Base-by-base conservation (phyloP, 306 rosid genomes). In the Mimosa bimucronata region DNA sequence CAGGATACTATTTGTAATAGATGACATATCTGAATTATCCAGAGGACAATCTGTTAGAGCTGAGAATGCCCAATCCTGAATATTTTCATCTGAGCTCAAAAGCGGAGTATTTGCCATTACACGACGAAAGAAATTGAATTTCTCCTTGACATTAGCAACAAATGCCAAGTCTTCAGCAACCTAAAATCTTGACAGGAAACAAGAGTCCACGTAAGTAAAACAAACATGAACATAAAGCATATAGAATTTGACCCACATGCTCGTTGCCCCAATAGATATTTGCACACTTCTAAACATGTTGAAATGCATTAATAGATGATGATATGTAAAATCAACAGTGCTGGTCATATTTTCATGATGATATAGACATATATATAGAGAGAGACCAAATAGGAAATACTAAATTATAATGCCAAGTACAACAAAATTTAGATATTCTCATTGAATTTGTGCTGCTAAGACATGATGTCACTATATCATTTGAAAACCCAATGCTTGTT, bases 81-180 rank as follows among this genome's bases (percentile, higher is more conserved):
- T 68, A 76, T 83, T 80, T 25, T 37, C 74, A 26, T 71, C 79
- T 10, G 42, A 57, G 83, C 42, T 79, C 66, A 74, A 85, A 23
- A 88, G 50, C 14, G 44, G 23, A 45, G 69, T 23, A 61, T 80
- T 77, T 77, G 84, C 86, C 66, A 44, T 79, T 57, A 73, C 30
- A 69, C 52, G 64, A 34, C 79, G 86, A 81, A 86, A 37, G 69
- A 82, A 76, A 83, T 57, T 77, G 73, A 92, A 89, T 79, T 85
- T 84, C 61, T 92, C 91, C 79, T 79, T 92, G 57, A 92, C 74
- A 78, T 79, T 81, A 67, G 81, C 80, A 80, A 91, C 88, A 77
- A 85, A 79, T 3, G 83, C 82, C 48, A 83, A 77, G 66, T 92
- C 97, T 89, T 95, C 98, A 46, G 89, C 82, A 90, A 95, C 88